Conservation (phyloP, 352 stramenopile genomes). For the Phytophthora sojae region DNA sequence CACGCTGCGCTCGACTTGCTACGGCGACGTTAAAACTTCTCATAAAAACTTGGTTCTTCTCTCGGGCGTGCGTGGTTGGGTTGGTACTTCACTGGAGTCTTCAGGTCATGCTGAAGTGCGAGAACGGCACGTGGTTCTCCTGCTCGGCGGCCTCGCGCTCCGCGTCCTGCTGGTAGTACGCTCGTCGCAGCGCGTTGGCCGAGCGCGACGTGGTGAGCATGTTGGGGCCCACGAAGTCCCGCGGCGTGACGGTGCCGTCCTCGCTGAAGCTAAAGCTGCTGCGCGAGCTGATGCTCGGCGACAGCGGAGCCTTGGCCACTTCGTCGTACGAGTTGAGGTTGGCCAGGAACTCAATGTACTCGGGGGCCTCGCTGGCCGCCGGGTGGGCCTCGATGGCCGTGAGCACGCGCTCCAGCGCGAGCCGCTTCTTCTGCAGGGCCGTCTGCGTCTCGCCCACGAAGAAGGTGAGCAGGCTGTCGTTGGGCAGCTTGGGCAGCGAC, state of each 20-base stretch:
- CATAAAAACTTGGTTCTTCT: constrained; percentile 10
- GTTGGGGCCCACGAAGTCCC: constrained; percentile 27
- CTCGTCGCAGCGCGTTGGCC: constrained; percentile 41
- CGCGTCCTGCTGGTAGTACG: constrained; percentile 42
- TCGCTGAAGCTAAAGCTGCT: constrained; percentile 48
- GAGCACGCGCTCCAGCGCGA: constrained; percentile 59
- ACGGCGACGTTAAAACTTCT: constrained; percentile 2
- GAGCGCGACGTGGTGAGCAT: constrained; percentile 40
- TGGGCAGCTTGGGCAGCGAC: constrained; percentile 47
- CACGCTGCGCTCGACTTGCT: constrained; percentile 20
- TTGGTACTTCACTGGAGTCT: not conserved
- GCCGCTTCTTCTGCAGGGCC: constrained; percentile 68
- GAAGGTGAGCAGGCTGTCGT: constrained; percentile 80
- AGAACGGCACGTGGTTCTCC: constrained; percentile 59
- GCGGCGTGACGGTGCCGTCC: constrained; percentile 35
- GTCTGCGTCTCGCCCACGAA: constrained; percentile 76
- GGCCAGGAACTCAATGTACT: constrained; percentile 73
- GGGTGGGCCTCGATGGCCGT: constrained; percentile 63
- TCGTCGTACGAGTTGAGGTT: constrained; percentile 66
- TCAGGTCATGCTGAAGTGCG: constrained; percentile 66
- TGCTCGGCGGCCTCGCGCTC: not conserved
- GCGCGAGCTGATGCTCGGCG: constrained; percentile 35
- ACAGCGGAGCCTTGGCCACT: constrained; percentile 40
- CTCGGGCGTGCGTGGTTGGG: no score
- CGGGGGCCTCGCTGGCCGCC: constrained; percentile 67